A percentile compares a stretch with the other conserved stretches of the same genome.
Evolutionary conservation across 768 basidiomycete species (phyloP).

Genomic region (Coprinopsis cinerea): DNA sequence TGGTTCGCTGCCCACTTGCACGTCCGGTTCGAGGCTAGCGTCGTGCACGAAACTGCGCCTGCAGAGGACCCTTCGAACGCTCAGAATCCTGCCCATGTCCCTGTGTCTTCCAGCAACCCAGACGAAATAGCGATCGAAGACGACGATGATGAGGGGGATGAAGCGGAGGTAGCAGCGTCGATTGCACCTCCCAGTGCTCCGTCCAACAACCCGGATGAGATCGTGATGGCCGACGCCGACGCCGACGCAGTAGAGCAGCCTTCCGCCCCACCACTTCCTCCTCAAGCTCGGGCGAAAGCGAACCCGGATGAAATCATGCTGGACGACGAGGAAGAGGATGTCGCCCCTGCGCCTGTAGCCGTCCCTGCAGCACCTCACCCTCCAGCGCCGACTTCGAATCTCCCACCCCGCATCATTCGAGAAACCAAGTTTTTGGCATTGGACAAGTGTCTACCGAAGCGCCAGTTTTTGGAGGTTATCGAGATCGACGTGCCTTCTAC

Average conservation of each 20-base stretch:
- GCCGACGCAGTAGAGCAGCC: background rate
- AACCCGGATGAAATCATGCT: constrained; percentile 51
- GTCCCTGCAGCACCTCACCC: constrained; percentile 25
- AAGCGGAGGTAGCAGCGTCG: background rate
- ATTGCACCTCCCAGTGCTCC: background rate
- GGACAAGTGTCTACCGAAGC: constrained; percentile 78
- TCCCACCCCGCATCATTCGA: constrained; percentile 9
- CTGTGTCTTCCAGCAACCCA: constrained; percentile 30
- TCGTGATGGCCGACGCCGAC: no score
- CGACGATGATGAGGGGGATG: constrained; percentile 29
- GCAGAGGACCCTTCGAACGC: background rate
- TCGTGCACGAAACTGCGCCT: constrained; percentile 33
- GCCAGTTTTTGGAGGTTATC: constrained; percentile 76
- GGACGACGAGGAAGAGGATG: constrained; percentile 42
- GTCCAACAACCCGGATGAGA: no score
- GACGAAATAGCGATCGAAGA: constrained; percentile 46
- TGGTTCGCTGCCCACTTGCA: constrained; percentile 96
- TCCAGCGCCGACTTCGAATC: no score
- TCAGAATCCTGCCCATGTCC: background rate
- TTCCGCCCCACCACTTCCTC: background rate
- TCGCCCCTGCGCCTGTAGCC: constrained; percentile 20
- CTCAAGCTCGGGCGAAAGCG: constrained; percentile 7
- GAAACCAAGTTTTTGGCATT: constrained; percentile 81
- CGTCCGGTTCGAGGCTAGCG: constrained; percentile 73
- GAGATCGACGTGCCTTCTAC: constrained; percentile 38